These are phyloP conservation scores for Venturia pyrina DNA, from an alignment of 2,329 filamentous ascomycete genomes.

Conservation along the genomic window DNA sequence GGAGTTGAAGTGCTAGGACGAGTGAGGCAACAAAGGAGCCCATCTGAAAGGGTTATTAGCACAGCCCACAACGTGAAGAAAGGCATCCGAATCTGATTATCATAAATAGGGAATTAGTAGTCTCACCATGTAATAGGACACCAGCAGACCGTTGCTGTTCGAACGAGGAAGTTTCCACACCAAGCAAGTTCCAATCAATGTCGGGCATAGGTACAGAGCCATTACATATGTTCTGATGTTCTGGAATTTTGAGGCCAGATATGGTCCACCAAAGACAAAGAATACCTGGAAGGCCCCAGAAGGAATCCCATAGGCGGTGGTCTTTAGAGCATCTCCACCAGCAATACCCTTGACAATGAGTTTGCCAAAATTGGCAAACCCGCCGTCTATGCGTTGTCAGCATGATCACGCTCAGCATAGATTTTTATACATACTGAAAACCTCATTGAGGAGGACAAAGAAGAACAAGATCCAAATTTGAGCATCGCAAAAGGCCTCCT, in stretches of 20 bases:
- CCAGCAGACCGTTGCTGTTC: slow-evolving; percentile 38
- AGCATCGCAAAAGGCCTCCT: slow-evolving; percentile 35
- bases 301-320: slow-evolving; percentile 45
- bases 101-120: background rate
- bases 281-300: slow-evolving; percentile 44
- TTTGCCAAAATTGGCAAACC: slow-evolving; percentile 34
- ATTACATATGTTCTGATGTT: slow-evolving; percentile 44
- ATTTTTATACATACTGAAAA: slow-evolving; percentile 27
- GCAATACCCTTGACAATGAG: slow-evolving; percentile 45
- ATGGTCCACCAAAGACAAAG: slow-evolving; percentile 45
- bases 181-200: slow-evolving; percentile 38
- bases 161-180: slow-evolving; percentile 39
- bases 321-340: slow-evolving; percentile 30
- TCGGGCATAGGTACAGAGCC: slow-evolving; percentile 42
- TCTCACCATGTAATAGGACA: slow-evolving; percentile 40
- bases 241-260: slow-evolving; percentile 39
- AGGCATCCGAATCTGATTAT: background rate
- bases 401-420: background rate
- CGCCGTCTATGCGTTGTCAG: background rate
- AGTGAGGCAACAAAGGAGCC: slow-evolving; percentile 41
- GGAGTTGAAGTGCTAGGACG: slow-evolving; percentile 44
- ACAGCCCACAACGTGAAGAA: background rate
- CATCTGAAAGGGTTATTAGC: slow-evolving; percentile 12
- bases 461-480: slow-evolving; percentile 37
- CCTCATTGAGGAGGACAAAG: slow-evolving; percentile 42